These are phyloP conservation scores for Carallia brachiata DNA, from an alignment of 345 rosid genomes.

Conservation along the genomic window DNA sequence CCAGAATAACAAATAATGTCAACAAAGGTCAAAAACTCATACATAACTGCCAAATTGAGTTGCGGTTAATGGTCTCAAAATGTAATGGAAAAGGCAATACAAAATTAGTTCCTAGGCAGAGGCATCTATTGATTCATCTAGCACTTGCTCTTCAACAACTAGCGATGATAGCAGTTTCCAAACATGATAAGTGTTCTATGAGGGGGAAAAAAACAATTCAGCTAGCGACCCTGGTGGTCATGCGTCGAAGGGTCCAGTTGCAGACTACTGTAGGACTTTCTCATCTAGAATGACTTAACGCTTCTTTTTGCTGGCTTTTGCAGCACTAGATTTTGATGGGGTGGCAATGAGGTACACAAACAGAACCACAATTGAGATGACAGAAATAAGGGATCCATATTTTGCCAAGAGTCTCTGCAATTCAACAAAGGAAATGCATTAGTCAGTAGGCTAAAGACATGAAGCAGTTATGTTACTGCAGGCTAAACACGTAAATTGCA, in stretches of 20 bases:
- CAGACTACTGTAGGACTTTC: neutral
- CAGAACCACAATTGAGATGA: conserved; percentile 62
- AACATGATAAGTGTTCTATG: too few relatives aligned
- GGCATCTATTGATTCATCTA: conserved; percentile 5
- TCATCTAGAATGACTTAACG: conserved; percentile 35
- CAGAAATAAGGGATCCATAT: conserved; percentile 86
- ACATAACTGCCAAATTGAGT: too few relatives aligned
- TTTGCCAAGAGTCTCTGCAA: conserved; percentile 79
- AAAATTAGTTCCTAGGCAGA: conserved; percentile 6
- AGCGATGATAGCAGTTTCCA: too few relatives aligned
- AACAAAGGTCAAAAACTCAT: too few relatives aligned
- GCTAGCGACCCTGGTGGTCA: too few relatives aligned
- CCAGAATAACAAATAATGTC: too few relatives aligned
- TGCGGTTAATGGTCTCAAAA: too few relatives aligned
- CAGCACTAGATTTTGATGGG: conserved; percentile 66
- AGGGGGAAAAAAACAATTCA: too few relatives aligned
- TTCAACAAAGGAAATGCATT: neutral
- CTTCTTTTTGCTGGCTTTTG: conserved; percentile 83
- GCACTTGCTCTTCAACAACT: conserved; percentile 5
- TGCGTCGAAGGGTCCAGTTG: too few relatives aligned
- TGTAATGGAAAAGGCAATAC: too few relatives aligned
- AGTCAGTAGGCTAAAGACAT: neutral
- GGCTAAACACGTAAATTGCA: neutral
- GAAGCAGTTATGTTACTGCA: neutral
- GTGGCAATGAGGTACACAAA: conserved; percentile 61